phyloP scores from a whole-genome alignment of 371 early-diverging fungal genomes.

The Umbelopsis sp. region DNA sequence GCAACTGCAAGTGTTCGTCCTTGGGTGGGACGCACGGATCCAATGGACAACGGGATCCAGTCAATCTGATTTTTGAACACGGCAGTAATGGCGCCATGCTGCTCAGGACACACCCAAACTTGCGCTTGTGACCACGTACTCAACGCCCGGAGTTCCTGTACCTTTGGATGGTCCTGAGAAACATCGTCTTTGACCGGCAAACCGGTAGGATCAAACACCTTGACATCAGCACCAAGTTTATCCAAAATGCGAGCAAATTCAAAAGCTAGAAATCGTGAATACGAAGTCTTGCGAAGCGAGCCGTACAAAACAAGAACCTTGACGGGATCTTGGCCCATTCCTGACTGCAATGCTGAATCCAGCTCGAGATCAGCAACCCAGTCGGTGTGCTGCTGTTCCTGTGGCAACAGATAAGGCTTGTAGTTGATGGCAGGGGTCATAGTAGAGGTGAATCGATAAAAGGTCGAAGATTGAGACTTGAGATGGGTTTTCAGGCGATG shows the following conservation, averaged over 20 bases:
- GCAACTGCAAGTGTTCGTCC: slow-evolving; percentile 42
- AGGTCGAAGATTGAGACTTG: neutral
- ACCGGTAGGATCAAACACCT: slow-evolving; percentile 42
- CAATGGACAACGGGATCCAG: slow-evolving; percentile 43
- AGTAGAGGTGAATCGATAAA: slow-evolving; percentile 9
- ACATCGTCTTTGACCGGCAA: slow-evolving; percentile 46
- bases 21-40: slow-evolving; percentile 46
- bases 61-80: slow-evolving; percentile 50
- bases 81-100: slow-evolving; percentile 43
- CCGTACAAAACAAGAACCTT: slow-evolving; percentile 46
- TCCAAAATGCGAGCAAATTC: slow-evolving; percentile 48
- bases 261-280: slow-evolving; percentile 41
- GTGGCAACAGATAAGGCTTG: slow-evolving; percentile 8
- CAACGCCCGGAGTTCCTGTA: slow-evolving; percentile 41
- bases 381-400: neutral
- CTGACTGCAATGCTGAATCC: slow-evolving; percentile 23
- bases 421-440: slow-evolving; percentile 1
- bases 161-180: slow-evolving; percentile 43
- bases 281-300: slow-evolving; percentile 39
- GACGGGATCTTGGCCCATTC: slow-evolving; percentile 27
- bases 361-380: slow-evolving; percentile 23
- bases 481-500: no score
- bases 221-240: slow-evolving; percentile 41
- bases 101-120: slow-evolving; percentile 50
- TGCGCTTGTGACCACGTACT: slow-evolving; percentile 48